Base-by-base conservation (phyloP, 163 green algal genomes). In the Prototheca stagnorum region DNA sequence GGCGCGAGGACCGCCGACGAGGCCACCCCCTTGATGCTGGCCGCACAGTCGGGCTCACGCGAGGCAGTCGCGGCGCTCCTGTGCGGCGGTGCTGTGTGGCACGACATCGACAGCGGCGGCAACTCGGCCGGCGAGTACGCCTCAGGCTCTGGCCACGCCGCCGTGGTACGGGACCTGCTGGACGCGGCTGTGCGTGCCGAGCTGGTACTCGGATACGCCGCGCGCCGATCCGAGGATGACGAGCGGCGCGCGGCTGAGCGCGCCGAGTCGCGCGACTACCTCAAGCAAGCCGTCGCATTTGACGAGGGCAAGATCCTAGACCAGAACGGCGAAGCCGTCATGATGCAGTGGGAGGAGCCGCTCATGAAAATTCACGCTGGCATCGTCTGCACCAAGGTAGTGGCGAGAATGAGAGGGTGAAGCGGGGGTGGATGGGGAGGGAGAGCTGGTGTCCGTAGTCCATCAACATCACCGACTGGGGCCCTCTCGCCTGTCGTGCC, bases 321-420 rank as follows among this genome's bases (percentile, higher is more conserved):
- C 57, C 73, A 68, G 6, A 64, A 91, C 11, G 70, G 70, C 8
- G 78, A 89, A 37, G 88, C 73, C 0, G 88, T 98, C 20, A 98
- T 98, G 88, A 98, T 96, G 88, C 65, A 67, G 0, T 98, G 88
- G 86, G 86, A 95, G 66, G 46, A 36, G 15, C 67, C 74, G 16
- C 60, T 89, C 17, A 89, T 88, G 79, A 34, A 75, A 47, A 52
- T 61, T 2, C 77, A 86, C 50, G 76, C 76, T 3, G 39, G 61
- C 27, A 55, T 78, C 19, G 77, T 89, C n/a, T 86, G 78, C n/a
- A n/a, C n/a, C n/a, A n/a, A n/a, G 34, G 39, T 39, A 4, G 31
- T 39, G 2, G 46, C 27, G 17, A 39, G 55, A n/a, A n/a, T n/a
- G n/a, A n/a, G n/a, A n/a, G n/a, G n/a, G n/a, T n/a, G n/a, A n/a